Conservation (phyloP, 306 rosid genomes). For the Glycine soja region DNA sequence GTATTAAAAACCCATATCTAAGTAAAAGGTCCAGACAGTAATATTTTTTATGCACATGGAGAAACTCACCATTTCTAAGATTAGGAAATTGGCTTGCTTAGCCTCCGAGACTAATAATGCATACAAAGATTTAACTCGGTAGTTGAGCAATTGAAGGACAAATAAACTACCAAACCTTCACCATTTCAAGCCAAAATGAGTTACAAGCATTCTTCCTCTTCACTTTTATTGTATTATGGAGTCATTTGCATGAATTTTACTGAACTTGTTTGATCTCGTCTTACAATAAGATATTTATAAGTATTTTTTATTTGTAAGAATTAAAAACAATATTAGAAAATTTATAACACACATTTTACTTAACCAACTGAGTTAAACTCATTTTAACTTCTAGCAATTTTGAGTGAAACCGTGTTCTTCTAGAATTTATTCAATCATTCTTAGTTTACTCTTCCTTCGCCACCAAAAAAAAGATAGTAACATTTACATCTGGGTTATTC, state of each 20-base stretch:
- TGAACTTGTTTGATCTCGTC: neutral
- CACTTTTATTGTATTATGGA: neutral
- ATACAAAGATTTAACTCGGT: neutral
- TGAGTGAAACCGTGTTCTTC: neutral
- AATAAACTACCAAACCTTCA: neutral
- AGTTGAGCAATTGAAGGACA: neutral
- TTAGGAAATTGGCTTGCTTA: neutral
- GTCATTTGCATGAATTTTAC: neutral
- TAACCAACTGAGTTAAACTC: no score
- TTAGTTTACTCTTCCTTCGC: neutral
- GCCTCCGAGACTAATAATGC: neutral
- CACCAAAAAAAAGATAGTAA: neutral
- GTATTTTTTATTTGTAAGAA: no score
- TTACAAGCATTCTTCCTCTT: neutral
- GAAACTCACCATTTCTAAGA: conserved; percentile 1
- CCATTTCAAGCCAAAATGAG: neutral
- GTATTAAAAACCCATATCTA: neutral
- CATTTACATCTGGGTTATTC: conserved; percentile 41
- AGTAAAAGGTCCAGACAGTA: neutral
- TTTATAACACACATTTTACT: no score
- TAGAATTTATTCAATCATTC: conserved; percentile 17
- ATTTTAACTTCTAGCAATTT: neutral
- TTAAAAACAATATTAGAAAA: no score
- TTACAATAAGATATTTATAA: neutral
- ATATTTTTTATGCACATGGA: neutral